Evolutionary conservation across 768 basidiomycete genomes (phyloP), one percentile per base, ranked within the genome.

Genomic region (Leucosporidium scottii): DNA sequence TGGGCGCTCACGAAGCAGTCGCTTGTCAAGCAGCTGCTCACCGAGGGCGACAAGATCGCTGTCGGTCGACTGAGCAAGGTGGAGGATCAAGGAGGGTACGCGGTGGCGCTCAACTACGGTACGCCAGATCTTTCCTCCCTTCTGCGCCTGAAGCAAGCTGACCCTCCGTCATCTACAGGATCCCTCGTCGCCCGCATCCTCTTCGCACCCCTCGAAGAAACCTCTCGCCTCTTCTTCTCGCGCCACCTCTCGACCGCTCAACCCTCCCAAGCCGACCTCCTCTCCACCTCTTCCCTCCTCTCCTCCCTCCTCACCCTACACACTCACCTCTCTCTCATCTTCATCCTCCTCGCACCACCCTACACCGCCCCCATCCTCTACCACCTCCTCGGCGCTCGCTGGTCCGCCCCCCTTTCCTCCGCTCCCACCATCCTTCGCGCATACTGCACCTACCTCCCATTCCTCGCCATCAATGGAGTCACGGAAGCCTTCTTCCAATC

Each of bases 181-280:
- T 96, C 94, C 4, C 83, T 98, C 20, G 80, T 96, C 30, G 94
- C 93, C 8, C 86, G 96, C 23, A 88, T 98, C 66, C 75, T 93
- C 30, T 94, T 98, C 76, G 94, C 97, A 73, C 96, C 96, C 0
- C 84, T 97, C 30, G 96, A 99, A 78, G 96, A 99, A 79, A 88
- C 90, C 1, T 84, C 88, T 2, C 86, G 93, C 1, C 82, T 97
- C 4, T 91, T 87, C 79, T 97, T 96, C 78, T 93, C 94, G 2
- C 87, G 82, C 62, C 82, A 81, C 66, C 81, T 80, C 77, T 51
- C 63, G 61, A 3, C 53, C 65, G 15, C 39, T 53, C 65, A 12
- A 34, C 36, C 30, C 55, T 25, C 39, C 13, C 39, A 44, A 44
- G 28, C 51, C 30, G 34, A 68, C 36, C 65, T 71, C 57, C 6